Base-by-base conservation (phyloP, 2,329 filamentous ascomycete genomes). In the Ampelomyces quisqualis region DNA sequence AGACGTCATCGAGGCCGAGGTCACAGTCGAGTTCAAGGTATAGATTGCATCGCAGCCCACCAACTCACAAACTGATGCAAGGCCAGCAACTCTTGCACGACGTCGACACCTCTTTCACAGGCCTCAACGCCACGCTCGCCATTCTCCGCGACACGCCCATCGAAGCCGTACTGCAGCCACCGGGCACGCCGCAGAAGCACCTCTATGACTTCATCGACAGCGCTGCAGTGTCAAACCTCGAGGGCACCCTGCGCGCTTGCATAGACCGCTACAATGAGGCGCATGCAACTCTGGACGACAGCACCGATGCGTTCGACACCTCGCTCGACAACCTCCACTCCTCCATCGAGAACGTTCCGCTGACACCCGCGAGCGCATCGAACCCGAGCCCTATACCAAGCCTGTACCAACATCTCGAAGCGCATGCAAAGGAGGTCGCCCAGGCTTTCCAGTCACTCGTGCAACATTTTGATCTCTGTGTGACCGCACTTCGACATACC, bases 391-490 rank as follows among this genome's bases (percentile, higher is more conserved):
- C 69, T 0, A 71, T 79, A 30, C 71, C 75, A 0, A 55, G 60
- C 7, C 61, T 77, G 26, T 77, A 78, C 49, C 70, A 70, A 37
- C 62, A 67, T 2, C 76, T 95, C 23, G 82, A 90, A 50, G 76
- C 76, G 10, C 83, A 91, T 53, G 90, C 90, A 0, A 83, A 87
- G 48, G 82, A 84, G 56, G 91, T 94, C 82, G 91, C 90, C 4
- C 77, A 84, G 42, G 77, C 89, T 4, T 79, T 97, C 2, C 80
- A 88, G 41, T 89, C 86, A 1, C 74, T 97, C 3, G 90, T 89
- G 6, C 81, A 79, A 18, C 91, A 97, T 69, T 96, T 95, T 64
- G 91, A 97, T 66, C 81, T 95, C 51, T 96, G 91, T 66, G 88
- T 95, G 10, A 91, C 85, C 1, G 91, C 91, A 1, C 85, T 96